phyloP scores from a whole-genome alignment of 192 early-diverging fungal genomes.

The Coemansia sp. region DNA sequence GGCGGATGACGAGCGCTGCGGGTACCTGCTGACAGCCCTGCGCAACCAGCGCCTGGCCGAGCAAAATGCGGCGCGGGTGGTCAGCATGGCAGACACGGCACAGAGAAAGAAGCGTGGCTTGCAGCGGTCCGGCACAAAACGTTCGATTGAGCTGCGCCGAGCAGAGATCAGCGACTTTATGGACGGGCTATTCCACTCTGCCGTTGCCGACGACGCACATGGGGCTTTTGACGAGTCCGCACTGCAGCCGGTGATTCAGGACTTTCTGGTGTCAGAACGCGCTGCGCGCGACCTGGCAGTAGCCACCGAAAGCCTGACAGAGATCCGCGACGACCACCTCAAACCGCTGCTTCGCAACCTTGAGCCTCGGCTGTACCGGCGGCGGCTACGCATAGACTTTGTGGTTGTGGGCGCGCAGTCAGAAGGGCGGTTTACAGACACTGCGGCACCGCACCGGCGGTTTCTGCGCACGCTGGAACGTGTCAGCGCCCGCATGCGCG shows the following conservation, averaged over 20 bases:
- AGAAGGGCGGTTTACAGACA: slow-evolving; percentile 23
- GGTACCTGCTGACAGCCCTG: slow-evolving; percentile 36
- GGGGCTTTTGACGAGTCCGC: neutral
- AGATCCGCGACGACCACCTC: slow-evolving; percentile 52
- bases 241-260: slow-evolving; percentile 9
- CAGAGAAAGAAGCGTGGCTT: slow-evolving; percentile 28
- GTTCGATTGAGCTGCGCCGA: slow-evolving; percentile 48
- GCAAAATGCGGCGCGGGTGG: slow-evolving; percentile 13
- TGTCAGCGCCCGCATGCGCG: slow-evolving; percentile 36
- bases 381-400: slow-evolving; percentile 50
- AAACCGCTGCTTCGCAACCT: slow-evolving; percentile 54
- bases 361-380: slow-evolving; percentile 51
- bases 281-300: slow-evolving; percentile 39
- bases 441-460: slow-evolving; percentile 38
- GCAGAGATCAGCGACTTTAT: slow-evolving; percentile 49
- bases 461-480: slow-evolving; percentile 50
- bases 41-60: slow-evolving; percentile 36
- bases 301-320: slow-evolving; percentile 50
- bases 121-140: slow-evolving; percentile 44
- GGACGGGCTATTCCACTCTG: slow-evolving; percentile 34
- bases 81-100: slow-evolving; percentile 13
- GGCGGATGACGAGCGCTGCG: slow-evolving; percentile 46
- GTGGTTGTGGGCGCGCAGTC: slow-evolving; percentile 36
- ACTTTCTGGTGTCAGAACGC: slow-evolving; percentile 27
- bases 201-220: neutral